Evolutionary conservation across 768 basidiomycete species (phyloP).

Genomic region (Calocybe indica): DNA sequence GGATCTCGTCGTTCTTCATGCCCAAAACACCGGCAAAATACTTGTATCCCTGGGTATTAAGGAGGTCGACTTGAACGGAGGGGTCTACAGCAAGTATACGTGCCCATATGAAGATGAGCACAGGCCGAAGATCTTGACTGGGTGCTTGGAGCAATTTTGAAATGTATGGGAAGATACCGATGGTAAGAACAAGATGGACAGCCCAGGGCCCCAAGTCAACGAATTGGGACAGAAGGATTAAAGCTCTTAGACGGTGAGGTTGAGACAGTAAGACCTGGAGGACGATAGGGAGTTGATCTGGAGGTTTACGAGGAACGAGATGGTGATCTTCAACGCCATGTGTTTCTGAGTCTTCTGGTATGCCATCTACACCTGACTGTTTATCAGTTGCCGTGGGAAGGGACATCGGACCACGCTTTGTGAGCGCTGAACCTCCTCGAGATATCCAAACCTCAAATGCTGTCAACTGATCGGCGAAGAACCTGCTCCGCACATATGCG

Average conservation of each 20-base stretch:
- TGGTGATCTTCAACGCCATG: constrained; percentile 20
- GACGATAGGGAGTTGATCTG: constrained; percentile 96
- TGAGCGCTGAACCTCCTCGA: constrained; percentile 81
- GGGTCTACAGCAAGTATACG: constrained; percentile 96
- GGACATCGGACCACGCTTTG: constrained; percentile 69
- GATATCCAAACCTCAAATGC: constrained; percentile 99
- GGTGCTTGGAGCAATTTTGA: constrained; percentile 94
- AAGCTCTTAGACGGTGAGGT: constrained; percentile 89
- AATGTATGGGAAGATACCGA: constrained; percentile 98
- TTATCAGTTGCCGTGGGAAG: constrained; percentile 46
- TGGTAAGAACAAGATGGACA: constrained; percentile 89
- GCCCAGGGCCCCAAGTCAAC: constrained; percentile 99
- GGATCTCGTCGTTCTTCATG: constrained; percentile 56
- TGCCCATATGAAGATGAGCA: constrained; percentile 98
- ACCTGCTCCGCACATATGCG: constrained; percentile 78
- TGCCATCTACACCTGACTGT: constrained; percentile 14
- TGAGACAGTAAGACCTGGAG: constrained; percentile 96
- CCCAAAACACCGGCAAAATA: constrained; percentile 81
- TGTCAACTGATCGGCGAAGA: constrained; percentile 94
- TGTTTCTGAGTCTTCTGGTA: constrained; percentile 8
- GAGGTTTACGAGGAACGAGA: constrained; percentile 83
- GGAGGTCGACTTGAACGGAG: constrained; percentile 84
- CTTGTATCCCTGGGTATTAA: constrained; percentile 76
- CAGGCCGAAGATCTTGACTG: constrained; percentile 91
- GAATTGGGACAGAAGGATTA: constrained; percentile 94